These are phyloP conservation scores for Favolaschia claudopus DNA, from an alignment of 768 basidiomycete species.

Conservation along the genomic window DNA sequence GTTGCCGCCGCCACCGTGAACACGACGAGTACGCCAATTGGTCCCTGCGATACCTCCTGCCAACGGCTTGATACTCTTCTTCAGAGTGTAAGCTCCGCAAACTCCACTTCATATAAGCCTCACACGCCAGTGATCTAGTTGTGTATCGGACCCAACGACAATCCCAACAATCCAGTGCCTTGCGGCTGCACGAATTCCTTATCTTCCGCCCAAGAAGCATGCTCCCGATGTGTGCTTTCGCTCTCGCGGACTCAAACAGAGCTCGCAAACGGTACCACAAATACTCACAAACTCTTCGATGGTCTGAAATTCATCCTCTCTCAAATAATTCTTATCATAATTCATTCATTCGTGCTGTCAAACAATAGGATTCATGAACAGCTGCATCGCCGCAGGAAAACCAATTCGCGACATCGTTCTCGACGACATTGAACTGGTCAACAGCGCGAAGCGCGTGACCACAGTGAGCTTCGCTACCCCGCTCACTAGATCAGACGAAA, in stretches of 20 bases:
- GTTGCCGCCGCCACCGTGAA: neutral
- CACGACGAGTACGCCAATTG: too few relatives aligned
- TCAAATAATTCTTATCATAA: too few relatives aligned
- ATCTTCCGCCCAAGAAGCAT: neutral
- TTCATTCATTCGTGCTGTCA: too few relatives aligned
- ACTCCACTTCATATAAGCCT: neutral
- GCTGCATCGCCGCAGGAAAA: neutral
- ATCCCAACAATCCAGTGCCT: neutral
- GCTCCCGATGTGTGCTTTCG: neutral
- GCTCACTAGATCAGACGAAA: neutral
- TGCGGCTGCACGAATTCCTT: constrained; percentile 1
- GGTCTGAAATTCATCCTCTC: neutral
- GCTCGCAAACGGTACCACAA: neutral
- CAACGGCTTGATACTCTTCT: too few relatives aligned
- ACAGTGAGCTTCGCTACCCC: neutral
- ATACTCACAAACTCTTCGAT: neutral
- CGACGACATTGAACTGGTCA: neutral
- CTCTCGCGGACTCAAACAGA: neutral
- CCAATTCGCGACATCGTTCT: neutral
- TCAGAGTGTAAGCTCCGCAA: neutral
- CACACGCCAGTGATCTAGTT: neutral
- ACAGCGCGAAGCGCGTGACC: neutral
- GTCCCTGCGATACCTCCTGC: too few relatives aligned
- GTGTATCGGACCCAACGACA: neutral
- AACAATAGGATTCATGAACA: neutral